These are phyloP conservation scores for Sechiopsis laciniata DNA, from an alignment of 306 rosid genomes.

Conservation along the genomic window DNA sequence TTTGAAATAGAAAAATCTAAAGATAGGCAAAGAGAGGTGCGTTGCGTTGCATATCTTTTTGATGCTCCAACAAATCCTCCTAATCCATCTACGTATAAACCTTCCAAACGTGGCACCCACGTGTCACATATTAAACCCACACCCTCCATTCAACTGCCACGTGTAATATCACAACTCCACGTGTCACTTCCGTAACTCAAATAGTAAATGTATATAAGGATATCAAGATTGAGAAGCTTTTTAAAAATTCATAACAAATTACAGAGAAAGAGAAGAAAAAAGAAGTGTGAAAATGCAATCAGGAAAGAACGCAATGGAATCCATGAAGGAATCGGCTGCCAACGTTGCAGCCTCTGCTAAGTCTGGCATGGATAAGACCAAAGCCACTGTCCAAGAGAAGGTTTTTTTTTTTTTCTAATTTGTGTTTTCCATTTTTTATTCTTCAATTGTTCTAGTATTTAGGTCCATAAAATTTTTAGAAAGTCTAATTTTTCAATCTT, in stretches of 20 bases:
- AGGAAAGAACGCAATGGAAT: conserved; percentile 45
- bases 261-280: neutral
- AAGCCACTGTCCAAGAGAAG: conserved; percentile 68
- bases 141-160: neutral
- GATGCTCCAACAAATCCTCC: neutral
- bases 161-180: neutral
- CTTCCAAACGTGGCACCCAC: neutral
- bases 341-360: conserved; percentile 69
- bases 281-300: conserved; percentile 37
- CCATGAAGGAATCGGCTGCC: conserved; percentile 52
- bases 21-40: no score
- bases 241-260: neutral
- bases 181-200: neutral
- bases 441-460: no score
- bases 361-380: conserved; percentile 72
- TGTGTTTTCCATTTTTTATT: neutral
- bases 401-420: conserved; percentile 20
- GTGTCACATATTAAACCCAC: neutral
- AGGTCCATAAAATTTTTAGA: no score
- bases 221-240: neutral
- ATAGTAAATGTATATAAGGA: neutral
- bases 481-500: no score
- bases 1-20: no score
- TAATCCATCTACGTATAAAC: neutral
- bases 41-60: no score